Base-by-base conservation (phyloP, 495 filamentous ascomycete species). In the Neurospora terricola region DNA sequence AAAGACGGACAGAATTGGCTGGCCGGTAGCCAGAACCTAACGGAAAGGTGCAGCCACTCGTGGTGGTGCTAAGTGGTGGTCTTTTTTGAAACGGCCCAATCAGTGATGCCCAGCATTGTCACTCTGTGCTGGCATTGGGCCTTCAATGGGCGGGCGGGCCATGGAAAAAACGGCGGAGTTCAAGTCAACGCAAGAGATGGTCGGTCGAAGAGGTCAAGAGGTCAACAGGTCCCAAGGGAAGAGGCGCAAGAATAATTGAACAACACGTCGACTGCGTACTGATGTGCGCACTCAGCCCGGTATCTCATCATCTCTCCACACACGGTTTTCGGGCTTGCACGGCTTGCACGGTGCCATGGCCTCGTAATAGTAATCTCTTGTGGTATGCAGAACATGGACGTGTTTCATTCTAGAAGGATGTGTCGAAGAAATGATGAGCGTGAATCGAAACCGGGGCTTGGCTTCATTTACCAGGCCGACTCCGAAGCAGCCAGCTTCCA, bases 371-470 rank as follows among this genome's bases (percentile, higher is more conserved):
- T 66, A 69, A 70, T 73, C 39, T 74, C 69, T 72, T 69, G 70
- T 69, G 39, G 34, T 27, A 62, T 78, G 72, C 72, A 79, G 71
- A 71, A 75, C 74, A 76, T 76, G 71, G 70, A 75, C 74, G 72
- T 75, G 74, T 77, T 78, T 75, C 77, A 79, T 79, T 80, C 78
- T 79, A 80, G 77, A 78, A 79, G 75, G 11, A 66, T 70, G 54
- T 69, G 76, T 75, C 73, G 76, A 77, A 72, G 75, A 69, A 75
- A 72, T 71, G 71, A 66, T 66, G 54, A 66, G 54, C 54, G 27
- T 66, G 27, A 36, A 66, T 66, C 54, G 14, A 66, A 66, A 66
- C 23, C 27, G 12, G 27, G 54, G 54, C 54, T 34, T 66, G 73
- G 68, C 72, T 74, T 77, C 69, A 75, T 73, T 74, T 78, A 72